Evolutionary conservation across 106 monocot species (phyloP).

Genomic region (Gastrodia elata): DNA sequence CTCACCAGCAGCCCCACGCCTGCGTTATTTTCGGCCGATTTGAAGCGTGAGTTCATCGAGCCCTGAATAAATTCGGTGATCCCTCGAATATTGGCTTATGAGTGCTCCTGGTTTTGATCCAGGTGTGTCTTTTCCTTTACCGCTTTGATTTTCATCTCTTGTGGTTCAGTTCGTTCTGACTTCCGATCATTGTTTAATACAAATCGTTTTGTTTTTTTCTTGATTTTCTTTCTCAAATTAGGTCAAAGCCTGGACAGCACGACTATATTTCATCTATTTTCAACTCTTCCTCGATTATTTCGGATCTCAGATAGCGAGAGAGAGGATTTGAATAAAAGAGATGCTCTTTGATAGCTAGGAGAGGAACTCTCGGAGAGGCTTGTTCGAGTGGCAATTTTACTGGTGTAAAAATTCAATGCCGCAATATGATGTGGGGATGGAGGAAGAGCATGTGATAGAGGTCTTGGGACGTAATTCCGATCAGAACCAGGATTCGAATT

Average conservation of each 20-base stretch:
- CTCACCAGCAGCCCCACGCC: no score
- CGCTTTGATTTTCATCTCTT: background rate
- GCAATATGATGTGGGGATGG: background rate
- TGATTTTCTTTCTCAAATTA: background rate
- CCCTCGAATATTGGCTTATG: no score
- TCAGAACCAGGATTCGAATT: background rate
- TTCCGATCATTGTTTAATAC: background rate
- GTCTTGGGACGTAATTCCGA: conserved; percentile 1
- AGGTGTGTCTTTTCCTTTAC: background rate
- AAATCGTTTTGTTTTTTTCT: background rate
- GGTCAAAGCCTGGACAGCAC: background rate
- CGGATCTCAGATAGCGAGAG: background rate
- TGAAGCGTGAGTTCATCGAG: no score
- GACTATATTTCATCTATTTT: background rate
- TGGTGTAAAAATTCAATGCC: background rate
- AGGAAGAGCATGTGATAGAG: conserved; percentile 3
- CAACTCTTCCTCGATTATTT: background rate
- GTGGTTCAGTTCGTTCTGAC: background rate
- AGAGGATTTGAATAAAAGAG: background rate
- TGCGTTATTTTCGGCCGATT: no score
- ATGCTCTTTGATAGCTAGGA: background rate
- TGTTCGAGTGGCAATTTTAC: background rate
- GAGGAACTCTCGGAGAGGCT: background rate
- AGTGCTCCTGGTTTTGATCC: background rate
- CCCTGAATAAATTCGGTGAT: no score